Evolutionary conservation across 1,284 basidiomycete species (phyloP).

Genomic region (Caloboletus firmus): DNA sequence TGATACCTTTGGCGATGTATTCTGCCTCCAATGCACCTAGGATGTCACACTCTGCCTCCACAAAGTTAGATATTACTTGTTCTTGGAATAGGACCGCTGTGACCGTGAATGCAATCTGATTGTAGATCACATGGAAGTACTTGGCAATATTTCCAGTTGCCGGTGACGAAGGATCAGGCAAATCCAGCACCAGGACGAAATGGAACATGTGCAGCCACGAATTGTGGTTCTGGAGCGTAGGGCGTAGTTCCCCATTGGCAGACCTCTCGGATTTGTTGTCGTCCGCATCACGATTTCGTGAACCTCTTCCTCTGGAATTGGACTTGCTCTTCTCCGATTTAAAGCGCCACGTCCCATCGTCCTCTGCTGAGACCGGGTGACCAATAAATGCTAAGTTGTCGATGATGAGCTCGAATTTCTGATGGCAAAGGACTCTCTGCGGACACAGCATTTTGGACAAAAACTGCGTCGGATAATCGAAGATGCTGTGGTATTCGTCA

Average conservation of each 20-base stretch:
- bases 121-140: slow-evolving; percentile 84
- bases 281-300: slow-evolving; percentile 41
- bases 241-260: slow-evolving; percentile 32
- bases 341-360: slow-evolving; percentile 74
- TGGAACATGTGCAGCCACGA: slow-evolving; percentile 82
- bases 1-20: slow-evolving; percentile 57
- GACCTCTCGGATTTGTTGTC: slow-evolving; percentile 39
- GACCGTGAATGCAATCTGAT: slow-evolving; percentile 83
- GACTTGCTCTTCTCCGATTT: slow-evolving; percentile 55
- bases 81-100: slow-evolving; percentile 88
- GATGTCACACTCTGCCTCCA: slow-evolving; percentile 73
- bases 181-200: slow-evolving; percentile 84
- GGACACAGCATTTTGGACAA: slow-evolving; percentile 84
- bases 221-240: slow-evolving; percentile 22
- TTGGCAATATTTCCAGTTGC: slow-evolving; percentile 70
- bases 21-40: slow-evolving; percentile 71
- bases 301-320: slow-evolving; percentile 53
- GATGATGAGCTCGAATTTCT: slow-evolving; percentile 90
- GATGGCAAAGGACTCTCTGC: slow-evolving; percentile 80
- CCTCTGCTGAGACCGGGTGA: slow-evolving; percentile 84
- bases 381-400: slow-evolving; percentile 95
- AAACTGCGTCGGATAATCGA: slow-evolving; percentile 82
- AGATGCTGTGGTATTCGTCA: slow-evolving; percentile 64
- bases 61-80: slow-evolving; percentile 80
- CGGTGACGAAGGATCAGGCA: slow-evolving; percentile 84